Percentiles rank a stretch among this genome's conserved stretches.
These are phyloP conservation scores for Gossypium laxum DNA, from an alignment of 441 rosid species.

Conservation along the genomic window DNA sequence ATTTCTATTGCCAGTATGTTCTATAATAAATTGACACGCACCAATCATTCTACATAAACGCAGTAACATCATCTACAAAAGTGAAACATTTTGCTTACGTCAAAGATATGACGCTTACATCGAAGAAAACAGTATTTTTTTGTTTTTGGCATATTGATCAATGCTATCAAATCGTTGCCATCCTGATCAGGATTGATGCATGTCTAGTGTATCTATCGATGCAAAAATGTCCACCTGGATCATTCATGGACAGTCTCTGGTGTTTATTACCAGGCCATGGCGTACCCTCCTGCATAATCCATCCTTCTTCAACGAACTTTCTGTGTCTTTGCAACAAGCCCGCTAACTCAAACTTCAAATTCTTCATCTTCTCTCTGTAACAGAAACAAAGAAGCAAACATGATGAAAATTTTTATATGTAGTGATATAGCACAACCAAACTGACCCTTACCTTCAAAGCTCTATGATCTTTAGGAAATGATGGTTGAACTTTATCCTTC, in stretches of 20 bases:
- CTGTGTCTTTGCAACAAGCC: conserved; percentile 82
- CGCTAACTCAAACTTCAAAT: conserved; percentile 73
- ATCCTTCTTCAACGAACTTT: conserved; percentile 91
- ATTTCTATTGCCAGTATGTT: background rate
- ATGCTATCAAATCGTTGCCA: conserved; percentile 82
- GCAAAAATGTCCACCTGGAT: conserved; percentile 51
- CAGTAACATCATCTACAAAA: background rate
- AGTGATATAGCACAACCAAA: conserved; percentile 3
- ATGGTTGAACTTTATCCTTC: conserved; percentile 87
- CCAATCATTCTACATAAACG: background rate
- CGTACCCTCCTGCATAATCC: conserved; percentile 98
- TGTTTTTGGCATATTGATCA: conserved; percentile 64
- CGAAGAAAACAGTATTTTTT: conserved; percentile 93
- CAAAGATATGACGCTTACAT: conserved; percentile 11
- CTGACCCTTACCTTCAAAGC: conserved; percentile 68
- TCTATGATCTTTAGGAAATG: conserved; percentile 94
- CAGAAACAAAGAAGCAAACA: conserved; percentile 8
- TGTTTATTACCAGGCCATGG: conserved; percentile 98
- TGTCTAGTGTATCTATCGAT: background rate
- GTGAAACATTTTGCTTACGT: conserved; percentile 34
- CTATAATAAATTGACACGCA: background rate
- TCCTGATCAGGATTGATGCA: background rate
- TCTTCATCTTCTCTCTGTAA: conserved; percentile 92
- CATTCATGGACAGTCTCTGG: conserved; percentile 98
- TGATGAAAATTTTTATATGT: background rate